Conservation (phyloP, 352 stramenopile genomes). For the Phytophthora uliginosa region DNA sequence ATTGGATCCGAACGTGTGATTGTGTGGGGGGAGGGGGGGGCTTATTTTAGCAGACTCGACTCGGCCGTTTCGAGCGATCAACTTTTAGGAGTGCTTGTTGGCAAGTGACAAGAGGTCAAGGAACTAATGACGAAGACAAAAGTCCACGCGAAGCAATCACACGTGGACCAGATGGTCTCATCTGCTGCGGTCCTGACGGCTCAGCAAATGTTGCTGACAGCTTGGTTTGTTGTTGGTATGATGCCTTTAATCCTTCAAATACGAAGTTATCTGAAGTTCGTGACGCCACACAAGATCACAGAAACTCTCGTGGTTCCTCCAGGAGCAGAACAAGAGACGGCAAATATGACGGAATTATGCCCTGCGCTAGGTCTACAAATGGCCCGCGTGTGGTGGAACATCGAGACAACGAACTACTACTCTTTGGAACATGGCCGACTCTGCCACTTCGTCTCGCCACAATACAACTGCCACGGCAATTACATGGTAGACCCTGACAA, state of each 20-base stretch:
- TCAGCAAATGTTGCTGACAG: slow-evolving; percentile 3
- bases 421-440: not conserved
- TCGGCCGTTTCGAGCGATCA: not conserved
- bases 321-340: not conserved
- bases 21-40: not conserved
- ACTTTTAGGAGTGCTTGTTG: not conserved
- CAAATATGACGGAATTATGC: slow-evolving; percentile 11
- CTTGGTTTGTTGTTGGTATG: slow-evolving; percentile 19
- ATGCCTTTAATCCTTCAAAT: slow-evolving; percentile 16
- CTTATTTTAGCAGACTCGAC: not conserved
- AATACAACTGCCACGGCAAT: slow-evolving; percentile 23
- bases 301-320: slow-evolving; percentile 15
- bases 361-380: slow-evolving; percentile 24
- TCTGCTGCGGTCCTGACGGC: not conserved
- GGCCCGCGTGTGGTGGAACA: slow-evolving; percentile 21
- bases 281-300: slow-evolving; percentile 16
- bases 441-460: slow-evolving; percentile 11
- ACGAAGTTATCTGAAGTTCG: slow-evolving; percentile 19
- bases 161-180: not conserved
- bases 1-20: no score
- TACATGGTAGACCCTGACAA: slow-evolving; percentile 8
- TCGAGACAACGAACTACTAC: slow-evolving; percentile 25
- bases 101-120: not conserved
- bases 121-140: not conserved
- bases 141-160: not conserved